A percentile compares a stretch with the other conserved stretches of the same genome.
Conservation (phyloP, 192 early-diverging fungal genomes). For the Funneliformis geosporum region DNA sequence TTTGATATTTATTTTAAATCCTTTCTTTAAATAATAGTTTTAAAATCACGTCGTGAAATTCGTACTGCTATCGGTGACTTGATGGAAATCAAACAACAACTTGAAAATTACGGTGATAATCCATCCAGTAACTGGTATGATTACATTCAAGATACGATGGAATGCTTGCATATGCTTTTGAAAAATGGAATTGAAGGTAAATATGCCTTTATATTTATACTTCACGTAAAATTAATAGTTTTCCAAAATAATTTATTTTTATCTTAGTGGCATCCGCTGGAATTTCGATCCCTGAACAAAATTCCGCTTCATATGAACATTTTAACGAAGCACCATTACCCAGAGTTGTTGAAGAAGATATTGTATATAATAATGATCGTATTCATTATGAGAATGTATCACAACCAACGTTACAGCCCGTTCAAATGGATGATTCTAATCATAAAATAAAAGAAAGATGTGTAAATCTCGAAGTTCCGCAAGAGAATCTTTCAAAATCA, state of each 20-base stretch:
- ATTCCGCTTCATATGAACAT: not conserved
- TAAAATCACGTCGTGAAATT: constrained; percentile 28
- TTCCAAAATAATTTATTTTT: not conserved
- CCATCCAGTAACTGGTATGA: constrained; percentile 19
- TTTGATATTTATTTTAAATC: not conserved
- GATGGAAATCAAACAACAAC: constrained; percentile 17
- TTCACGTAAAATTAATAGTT: not conserved
- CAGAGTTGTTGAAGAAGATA: constrained; percentile 5
- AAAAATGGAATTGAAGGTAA: constrained; percentile 31
- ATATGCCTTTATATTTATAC: not conserved
- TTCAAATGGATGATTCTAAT: not conserved
- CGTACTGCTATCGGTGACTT: constrained; percentile 10
- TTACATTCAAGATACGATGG: constrained; percentile 29
- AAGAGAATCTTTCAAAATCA: not conserved
- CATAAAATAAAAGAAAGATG: not conserved
- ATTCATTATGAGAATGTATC: not conserved
- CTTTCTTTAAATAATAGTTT: not conserved
- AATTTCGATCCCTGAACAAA: not conserved
- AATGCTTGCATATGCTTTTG: constrained; percentile 9
- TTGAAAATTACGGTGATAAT: constrained; percentile 9
- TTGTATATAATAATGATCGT: not conserved
- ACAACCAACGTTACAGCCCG: not conserved
- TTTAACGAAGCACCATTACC: not conserved
- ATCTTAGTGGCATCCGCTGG: constrained; percentile 3
- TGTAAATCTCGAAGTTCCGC: not conserved